Evolutionary conservation across 225 moss, liverwort and hornwort species (phyloP).

Genomic region (Pseudoscleropodium purum): DNA sequence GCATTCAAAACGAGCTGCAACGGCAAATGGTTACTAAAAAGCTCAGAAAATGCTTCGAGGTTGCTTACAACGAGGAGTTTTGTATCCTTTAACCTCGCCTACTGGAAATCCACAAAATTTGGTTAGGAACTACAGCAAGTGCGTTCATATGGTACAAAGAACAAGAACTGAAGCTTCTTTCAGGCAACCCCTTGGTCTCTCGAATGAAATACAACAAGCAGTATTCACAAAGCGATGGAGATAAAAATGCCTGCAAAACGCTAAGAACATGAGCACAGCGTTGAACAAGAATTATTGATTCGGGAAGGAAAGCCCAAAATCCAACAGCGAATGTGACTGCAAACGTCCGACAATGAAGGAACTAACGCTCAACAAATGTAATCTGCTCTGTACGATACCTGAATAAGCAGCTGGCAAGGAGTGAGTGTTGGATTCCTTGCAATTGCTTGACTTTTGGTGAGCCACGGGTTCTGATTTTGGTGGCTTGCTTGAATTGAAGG

Average conservation of each 20-base stretch:
- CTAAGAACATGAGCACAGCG: background rate
- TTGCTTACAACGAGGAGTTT: background rate
- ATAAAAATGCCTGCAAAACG: background rate
- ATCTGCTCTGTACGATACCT: background rate
- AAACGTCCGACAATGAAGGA: background rate
- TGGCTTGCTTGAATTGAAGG: background rate
- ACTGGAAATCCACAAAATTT: background rate
- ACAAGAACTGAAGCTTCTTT: background rate
- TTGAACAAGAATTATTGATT: background rate
- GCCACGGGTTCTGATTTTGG: background rate
- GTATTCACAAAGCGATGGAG: background rate
- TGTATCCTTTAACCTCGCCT: background rate
- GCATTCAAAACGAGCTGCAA: background rate
- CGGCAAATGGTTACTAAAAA: background rate
- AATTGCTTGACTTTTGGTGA: background rate
- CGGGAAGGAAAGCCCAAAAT: background rate
- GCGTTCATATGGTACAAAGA: background rate
- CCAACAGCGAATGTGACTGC: background rate
- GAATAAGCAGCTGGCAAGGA: background rate
- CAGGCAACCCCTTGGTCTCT: background rate
- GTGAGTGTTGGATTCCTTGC: background rate
- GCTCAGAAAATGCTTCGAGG: background rate
- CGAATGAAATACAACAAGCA: background rate
- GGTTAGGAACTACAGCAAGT: background rate
- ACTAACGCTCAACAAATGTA: background rate